Base-by-base conservation (phyloP, 1,284 basidiomycete genomes). In the Marasmius fiardii region DNA sequence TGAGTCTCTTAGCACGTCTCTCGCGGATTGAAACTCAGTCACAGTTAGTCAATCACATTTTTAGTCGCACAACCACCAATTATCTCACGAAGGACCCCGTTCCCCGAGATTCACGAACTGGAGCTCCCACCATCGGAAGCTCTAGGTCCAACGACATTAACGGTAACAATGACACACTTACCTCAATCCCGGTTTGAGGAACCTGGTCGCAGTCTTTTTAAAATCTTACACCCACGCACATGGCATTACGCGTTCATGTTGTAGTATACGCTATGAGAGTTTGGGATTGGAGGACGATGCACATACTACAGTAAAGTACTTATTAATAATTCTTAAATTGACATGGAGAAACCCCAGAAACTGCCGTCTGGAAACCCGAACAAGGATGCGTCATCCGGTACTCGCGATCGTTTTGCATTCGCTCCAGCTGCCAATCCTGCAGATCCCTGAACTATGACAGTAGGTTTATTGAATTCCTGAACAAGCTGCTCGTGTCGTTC, bases 31-130 rank as follows among this genome's bases (percentile, higher is more conserved):
- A 16, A 7, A 33, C 18, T 51, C 31, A 54, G 54, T 24, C 43
- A 57, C 24, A 37, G 48, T 3, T 56, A 82, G 80, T 75, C 63
- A 83, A 82, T 60, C 81, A 82, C 56, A 65, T 82, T 60, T 70
- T 81, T 18, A 64, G 37, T 20, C 67, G 4, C 50, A 56, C 37
- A 41, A 35, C 23, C 10, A 11, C 20, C n/a, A 23, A 23, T 5
- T 31, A 14, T 33, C 21, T 14, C 10, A 26, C 21, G 1, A 34
- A 49, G 26, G 21, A 21, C 11, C 8, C 28, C 6, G 18, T 31
- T 28, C 7, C 20, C 18, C 11, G 4, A 49, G 21, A 21, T 33
- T 18, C n/a, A 31, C 5, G 10, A 31, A 31, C 28, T 31, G 28
- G 28, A 4, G 10, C 28, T 31, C 10, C 4, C 10, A 31, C 28